Conservation (phyloP, 176 grass and related monocot species). For the Leersia perrieri region DNA sequence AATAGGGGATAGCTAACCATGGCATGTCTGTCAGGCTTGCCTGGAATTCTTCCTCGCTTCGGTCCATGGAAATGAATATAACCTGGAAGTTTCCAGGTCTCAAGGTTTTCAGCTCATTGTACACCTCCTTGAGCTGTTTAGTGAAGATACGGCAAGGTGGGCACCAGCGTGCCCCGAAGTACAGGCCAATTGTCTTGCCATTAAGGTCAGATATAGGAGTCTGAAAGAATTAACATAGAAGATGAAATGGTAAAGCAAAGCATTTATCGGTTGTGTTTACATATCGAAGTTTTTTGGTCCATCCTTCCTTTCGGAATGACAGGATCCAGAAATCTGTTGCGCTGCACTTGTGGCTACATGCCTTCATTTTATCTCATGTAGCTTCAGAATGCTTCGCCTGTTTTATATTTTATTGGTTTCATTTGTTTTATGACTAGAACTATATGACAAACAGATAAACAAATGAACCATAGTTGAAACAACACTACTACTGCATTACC, state of each 20-base stretch:
- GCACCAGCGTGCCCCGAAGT: conserved; percentile 64
- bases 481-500: background rate
- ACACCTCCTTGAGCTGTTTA: conserved; percentile 35
- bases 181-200: conserved; percentile 56
- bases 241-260: background rate
- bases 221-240: conserved; percentile 15
- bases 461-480: background rate
- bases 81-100: conserved; percentile 39
- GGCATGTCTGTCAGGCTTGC: conserved; percentile 39
- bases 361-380: background rate
- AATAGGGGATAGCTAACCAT: conserved; percentile 51
- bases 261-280: background rate
- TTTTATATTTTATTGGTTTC: background rate
- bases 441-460: background rate
- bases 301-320: background rate
- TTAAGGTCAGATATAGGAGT: conserved; percentile 30
- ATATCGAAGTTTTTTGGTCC: background rate
- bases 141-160: conserved; percentile 48
- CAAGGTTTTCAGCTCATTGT: conserved; percentile 32
- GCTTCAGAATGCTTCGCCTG: background rate
- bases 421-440: background rate
- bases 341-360: background rate
- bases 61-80: conserved; percentile 51
- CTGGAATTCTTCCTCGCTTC: conserved; percentile 46
- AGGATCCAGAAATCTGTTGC: background rate